A percentile compares a stretch with the other conserved stretches of the same genome.
These are phyloP conservation scores for Fusarium coicis DNA, from an alignment of 2,329 filamentous ascomycete genomes.

Conservation along the genomic window DNA sequence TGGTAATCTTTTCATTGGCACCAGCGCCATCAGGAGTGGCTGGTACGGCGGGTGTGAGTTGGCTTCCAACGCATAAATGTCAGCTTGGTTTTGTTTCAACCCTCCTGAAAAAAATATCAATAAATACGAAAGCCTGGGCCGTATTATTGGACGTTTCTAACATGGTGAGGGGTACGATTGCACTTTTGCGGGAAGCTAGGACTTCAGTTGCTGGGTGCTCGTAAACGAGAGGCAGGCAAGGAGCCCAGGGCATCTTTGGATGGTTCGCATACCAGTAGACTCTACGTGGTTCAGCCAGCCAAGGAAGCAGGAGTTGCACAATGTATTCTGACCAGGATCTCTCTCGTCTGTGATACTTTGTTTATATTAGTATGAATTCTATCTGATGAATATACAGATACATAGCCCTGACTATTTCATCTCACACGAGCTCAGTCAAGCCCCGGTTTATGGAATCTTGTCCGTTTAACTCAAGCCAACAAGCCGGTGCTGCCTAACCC, in stretches of 20 bases:
- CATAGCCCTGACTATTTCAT: neutral
- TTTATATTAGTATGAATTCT: neutral
- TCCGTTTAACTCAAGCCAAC: neutral
- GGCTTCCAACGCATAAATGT: neutral
- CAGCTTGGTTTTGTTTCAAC: slow-evolving; percentile 21
- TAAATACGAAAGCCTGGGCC: neutral
- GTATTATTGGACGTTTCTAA: neutral
- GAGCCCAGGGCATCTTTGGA: neutral
- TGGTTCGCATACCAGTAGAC: neutral
- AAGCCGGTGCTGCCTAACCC: neutral
- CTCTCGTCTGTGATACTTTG: neutral
- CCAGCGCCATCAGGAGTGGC: neutral
- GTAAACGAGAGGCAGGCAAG: neutral
- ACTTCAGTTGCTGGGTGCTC: neutral
- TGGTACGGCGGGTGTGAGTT: neutral
- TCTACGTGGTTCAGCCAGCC: neutral
- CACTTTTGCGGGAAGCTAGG: slow-evolving; percentile 1
- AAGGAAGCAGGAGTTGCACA: neutral
- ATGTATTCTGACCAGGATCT: neutral
- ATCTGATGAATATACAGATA: neutral
- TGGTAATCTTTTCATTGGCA: neutral
- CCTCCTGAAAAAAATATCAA: slow-evolving; percentile 10
- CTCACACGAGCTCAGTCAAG: neutral
- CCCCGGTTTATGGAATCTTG: neutral
- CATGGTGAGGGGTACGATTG: slow-evolving; percentile 1